Base-by-base conservation (phyloP, 1,139 yeast species). In the Wickerhamomyces sp. region DNA sequence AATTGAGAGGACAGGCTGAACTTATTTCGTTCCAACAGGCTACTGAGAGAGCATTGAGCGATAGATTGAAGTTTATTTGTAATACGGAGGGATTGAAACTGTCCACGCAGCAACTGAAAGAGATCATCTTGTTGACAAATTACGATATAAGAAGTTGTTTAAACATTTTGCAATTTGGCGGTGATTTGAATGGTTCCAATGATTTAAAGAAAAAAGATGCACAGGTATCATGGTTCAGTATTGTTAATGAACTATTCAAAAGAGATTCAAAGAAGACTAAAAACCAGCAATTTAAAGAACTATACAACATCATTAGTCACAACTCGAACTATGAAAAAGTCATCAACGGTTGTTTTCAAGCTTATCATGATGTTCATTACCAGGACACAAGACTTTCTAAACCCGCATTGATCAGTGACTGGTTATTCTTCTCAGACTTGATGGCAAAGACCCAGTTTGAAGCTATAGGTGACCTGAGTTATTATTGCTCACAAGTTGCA, bases 71-170 rank as follows among this genome's bases (percentile, higher is more conserved):
- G 29, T 61, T 57, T 19, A 74, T 81, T n/a, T 72, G 80, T 44
- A 42, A 67, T 46, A 42, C 62, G 43, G 80, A 80, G 51, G 53
- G 59, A 1, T 27, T 74, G 4, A 34, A 42, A 2, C 40, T 70
- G 1, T 58, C 64, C 16, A 55, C 61, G 5, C 59, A 64, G 19
- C 55, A 64, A 13, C 39, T 81, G 18, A 65, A 70, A 18, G 73
- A 82, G 27, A 64, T 91, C 12, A 80, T 86, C 4, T 81, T 76
- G 33, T 58, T 77, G 3, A 75, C 91, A 32, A 91, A 86, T 43
- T 87, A 88, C 28, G 98, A 91, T 59, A 68, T 91, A 22, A 66
- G 98, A 47, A 86, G 89, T 24, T 83, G 96, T 54, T 66, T 91
- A 32, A 91, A 91, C 53, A 74, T 82, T 49, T 59, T 91, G 27